Evolutionary conservation across 306 rosid genomes (phyloP).

Genomic region (Rosa persica): DNA sequence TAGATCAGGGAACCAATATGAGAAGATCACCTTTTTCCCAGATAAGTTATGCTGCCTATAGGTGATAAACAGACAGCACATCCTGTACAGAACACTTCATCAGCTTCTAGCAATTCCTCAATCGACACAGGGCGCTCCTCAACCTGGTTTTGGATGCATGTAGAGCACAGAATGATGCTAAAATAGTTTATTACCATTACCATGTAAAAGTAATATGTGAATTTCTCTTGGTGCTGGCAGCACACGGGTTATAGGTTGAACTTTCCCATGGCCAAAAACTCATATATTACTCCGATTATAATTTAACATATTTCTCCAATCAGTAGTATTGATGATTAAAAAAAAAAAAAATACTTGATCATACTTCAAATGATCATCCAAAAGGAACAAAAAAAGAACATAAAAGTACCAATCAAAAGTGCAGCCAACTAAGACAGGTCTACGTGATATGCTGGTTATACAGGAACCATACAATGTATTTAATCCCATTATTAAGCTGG

Average conservation of each 20-base stretch:
- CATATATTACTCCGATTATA: neutral
- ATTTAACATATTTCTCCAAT: neutral
- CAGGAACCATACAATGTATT: too few species aligned
- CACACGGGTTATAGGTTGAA: neutral
- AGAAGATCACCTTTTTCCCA: constrained; percentile 11
- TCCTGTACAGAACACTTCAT: constrained; percentile 21
- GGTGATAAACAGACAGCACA: constrained; percentile 12
- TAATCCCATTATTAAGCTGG: neutral
- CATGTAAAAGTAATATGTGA: neutral
- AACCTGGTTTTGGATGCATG: constrained; percentile 4
- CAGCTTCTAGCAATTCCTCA: constrained; percentile 21
- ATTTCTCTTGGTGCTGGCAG: neutral
- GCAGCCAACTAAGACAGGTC: neutral
- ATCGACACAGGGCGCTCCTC: constrained; percentile 13
- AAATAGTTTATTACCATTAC: neutral
- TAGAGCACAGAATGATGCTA: neutral
- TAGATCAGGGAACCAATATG: neutral
- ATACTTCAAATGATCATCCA: neutral
- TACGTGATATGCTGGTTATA: neutral
- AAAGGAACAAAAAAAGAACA: neutral
- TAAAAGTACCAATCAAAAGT: neutral
- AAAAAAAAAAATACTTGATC: neutral
- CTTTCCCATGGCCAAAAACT: neutral
- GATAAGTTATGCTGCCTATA: constrained; percentile 19
- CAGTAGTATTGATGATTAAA: neutral